Conservation (phyloP, 371 early-diverging fungal genomes). For the Mucor racemosus region DNA sequence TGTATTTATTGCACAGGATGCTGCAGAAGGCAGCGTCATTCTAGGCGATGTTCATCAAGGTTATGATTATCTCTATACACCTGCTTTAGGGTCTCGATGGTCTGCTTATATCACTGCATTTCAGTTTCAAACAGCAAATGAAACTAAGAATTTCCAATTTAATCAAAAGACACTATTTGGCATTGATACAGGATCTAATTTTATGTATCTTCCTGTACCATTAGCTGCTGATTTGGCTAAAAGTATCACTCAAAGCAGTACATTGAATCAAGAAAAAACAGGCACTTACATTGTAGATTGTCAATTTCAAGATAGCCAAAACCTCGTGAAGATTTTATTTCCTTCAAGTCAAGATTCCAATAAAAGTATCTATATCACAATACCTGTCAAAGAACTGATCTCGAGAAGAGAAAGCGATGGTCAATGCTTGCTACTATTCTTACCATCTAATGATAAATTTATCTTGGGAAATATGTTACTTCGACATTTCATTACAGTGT, state of each 20-base stretch:
- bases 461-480: constrained; percentile 50
- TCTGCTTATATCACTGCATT: constrained; percentile 26
- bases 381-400: constrained; percentile 25
- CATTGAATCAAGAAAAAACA: background rate
- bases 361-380: background rate
- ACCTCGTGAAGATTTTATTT: constrained; percentile 29
- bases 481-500: constrained; percentile 45
- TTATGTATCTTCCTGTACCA: constrained; percentile 41
- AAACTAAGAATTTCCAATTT: constrained; percentile 26
- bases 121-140: constrained; percentile 23
- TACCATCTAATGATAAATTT: constrained; percentile 28
- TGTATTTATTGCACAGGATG: constrained; percentile 29
- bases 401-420: constrained; percentile 27
- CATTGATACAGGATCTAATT: constrained; percentile 54
- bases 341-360: constrained; percentile 3
- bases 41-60: constrained; percentile 53
- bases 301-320: constrained; percentile 9
- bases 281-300: constrained; percentile 36
- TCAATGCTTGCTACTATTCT: constrained; percentile 36
- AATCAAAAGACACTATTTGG: constrained; percentile 23
- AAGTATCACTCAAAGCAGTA: constrained; percentile 15
- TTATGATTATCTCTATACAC: constrained; percentile 21
- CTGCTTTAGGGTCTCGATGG: constrained; percentile 29
- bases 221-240: constrained; percentile 34
- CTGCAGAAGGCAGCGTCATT: constrained; percentile 50